Evolutionary conservation across 345 rosid genomes (phyloP).

Genomic region (Citrus cavaleriei): DNA sequence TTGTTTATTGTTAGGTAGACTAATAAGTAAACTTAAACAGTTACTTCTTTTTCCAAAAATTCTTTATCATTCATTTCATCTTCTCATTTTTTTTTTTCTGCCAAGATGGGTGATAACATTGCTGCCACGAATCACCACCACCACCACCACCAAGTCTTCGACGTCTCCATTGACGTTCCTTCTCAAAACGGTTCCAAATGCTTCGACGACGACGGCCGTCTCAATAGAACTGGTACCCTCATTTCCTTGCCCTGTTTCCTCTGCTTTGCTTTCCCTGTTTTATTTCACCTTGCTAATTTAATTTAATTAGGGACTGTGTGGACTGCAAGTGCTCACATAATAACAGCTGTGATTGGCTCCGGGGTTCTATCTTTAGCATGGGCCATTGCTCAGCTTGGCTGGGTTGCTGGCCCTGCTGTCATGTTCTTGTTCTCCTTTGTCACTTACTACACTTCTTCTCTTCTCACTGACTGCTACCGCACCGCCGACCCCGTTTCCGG

Average conservation of each 20-base stretch:
- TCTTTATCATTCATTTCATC: not conserved
- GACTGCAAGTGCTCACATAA: slow-evolving; percentile 84
- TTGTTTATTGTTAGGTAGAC: not conserved
- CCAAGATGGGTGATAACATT: slow-evolving; percentile 51
- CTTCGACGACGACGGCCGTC: slow-evolving; percentile 79
- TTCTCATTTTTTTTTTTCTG: not conserved
- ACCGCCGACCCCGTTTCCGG: slow-evolving; percentile 55
- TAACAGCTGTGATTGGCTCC: slow-evolving; percentile 84
- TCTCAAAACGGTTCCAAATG: slow-evolving; percentile 36
- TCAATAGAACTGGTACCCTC: slow-evolving; percentile 51
- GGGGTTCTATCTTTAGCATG: slow-evolving; percentile 87
- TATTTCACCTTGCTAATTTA: too few species aligned
- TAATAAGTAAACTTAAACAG: not conserved
- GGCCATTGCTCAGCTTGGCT: slow-evolving; percentile 87
- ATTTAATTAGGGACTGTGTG: slow-evolving; percentile 54
- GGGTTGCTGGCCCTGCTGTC: slow-evolving; percentile 79
- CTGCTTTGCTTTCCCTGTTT: not conserved
- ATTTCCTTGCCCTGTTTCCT: not conserved
- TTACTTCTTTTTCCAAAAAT: not conserved
- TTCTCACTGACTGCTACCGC: slow-evolving; percentile 70
- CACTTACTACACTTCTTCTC: slow-evolving; percentile 65
- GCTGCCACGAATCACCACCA: slow-evolving; percentile 38
- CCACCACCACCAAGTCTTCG: slow-evolving; percentile 41
- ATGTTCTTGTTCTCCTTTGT: slow-evolving; percentile 71
- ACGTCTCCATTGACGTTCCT: slow-evolving; percentile 28